A percentile compares a stretch with the other conserved stretches of the same genome.
Conservation (phyloP, 208 protist genomes). For the Angomonas desouzai region DNA sequence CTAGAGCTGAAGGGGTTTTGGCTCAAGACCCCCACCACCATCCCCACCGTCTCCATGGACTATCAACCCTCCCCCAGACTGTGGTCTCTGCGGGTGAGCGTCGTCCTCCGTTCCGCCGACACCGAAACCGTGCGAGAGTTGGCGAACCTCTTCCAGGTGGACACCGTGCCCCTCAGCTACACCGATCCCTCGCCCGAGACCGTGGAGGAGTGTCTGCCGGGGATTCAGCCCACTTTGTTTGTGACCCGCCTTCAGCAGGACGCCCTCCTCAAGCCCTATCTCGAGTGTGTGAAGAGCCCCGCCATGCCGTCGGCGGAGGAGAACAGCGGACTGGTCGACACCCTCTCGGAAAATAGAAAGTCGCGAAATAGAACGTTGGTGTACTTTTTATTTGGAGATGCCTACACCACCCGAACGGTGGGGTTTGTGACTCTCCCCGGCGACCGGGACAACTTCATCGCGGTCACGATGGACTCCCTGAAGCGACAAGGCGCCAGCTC, state of each 20-base stretch:
- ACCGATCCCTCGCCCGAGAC: constrained; percentile 31
- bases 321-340: constrained; percentile 7
- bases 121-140: neutral
- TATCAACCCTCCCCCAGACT: constrained; percentile 55
- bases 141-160: constrained; percentile 6
- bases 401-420: constrained; percentile 57
- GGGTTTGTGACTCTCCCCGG: constrained; percentile 7
- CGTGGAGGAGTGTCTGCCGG: constrained; percentile 29
- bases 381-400: constrained; percentile 71
- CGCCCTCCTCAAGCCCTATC: constrained; percentile 22
- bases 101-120: constrained; percentile 25
- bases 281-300: constrained; percentile 11
- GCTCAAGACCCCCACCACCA: constrained; percentile 37
- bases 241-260: constrained; percentile 21
- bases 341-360: constrained; percentile 9
- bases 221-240: constrained; percentile 27
- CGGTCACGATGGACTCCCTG: constrained; percentile 27
- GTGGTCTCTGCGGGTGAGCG: constrained; percentile 57
- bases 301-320: neutral
- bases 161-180: constrained; percentile 40
- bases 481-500: constrained; percentile 16
- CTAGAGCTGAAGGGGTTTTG: constrained; percentile 57
- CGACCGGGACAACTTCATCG: constrained; percentile 2
- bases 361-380: constrained; percentile 33
- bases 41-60: constrained; percentile 11